phyloP scores from a whole-genome alignment of 495 filamentous ascomycete species.

The Lasiosphaeria ovina region DNA sequence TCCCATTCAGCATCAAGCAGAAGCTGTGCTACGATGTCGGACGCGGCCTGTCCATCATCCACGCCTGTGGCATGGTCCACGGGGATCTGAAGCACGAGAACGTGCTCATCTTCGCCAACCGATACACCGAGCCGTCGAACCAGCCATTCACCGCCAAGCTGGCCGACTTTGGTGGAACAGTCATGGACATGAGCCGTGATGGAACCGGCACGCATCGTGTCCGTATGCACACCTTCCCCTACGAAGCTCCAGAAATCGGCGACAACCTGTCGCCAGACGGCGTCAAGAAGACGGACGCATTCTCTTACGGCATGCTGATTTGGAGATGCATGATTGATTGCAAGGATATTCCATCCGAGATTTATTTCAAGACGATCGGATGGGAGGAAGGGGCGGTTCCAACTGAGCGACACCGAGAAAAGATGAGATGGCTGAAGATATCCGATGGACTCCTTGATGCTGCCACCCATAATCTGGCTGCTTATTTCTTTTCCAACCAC shows the following conservation, averaged over 20 bases:
- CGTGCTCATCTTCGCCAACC: conserved; percentile 13
- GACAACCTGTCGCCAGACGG: background rate
- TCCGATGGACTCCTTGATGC: conserved; percentile 15
- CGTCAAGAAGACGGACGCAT: conserved; percentile 11
- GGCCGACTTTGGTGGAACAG: conserved; percentile 16
- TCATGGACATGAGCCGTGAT: conserved; percentile 13
- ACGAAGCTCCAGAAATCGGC: conserved; percentile 11
- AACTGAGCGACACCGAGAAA: background rate
- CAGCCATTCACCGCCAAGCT: conserved; percentile 16
- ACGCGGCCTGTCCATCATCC: conserved; percentile 18
- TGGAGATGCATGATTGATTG: conserved; percentile 18
- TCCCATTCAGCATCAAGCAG: conserved; percentile 17
- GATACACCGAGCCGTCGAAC: conserved; percentile 6
- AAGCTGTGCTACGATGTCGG: conserved; percentile 22
- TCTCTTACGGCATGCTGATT: conserved; percentile 15
- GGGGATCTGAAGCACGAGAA: conserved; percentile 18
- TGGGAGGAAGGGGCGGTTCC: background rate
- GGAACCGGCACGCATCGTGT: background rate
- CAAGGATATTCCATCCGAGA: background rate
- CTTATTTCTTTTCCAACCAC: conserved; percentile 3
- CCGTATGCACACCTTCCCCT: conserved; percentile 16
- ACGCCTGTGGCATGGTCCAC: conserved; percentile 19
- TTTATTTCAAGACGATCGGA: background rate
- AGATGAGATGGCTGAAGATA: conserved; percentile 8
- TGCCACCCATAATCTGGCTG: conserved; percentile 8